phyloP scores from a whole-genome alignment of 2,329 filamentous ascomycete species.

The Sporothrix pseudoabietina region DNA sequence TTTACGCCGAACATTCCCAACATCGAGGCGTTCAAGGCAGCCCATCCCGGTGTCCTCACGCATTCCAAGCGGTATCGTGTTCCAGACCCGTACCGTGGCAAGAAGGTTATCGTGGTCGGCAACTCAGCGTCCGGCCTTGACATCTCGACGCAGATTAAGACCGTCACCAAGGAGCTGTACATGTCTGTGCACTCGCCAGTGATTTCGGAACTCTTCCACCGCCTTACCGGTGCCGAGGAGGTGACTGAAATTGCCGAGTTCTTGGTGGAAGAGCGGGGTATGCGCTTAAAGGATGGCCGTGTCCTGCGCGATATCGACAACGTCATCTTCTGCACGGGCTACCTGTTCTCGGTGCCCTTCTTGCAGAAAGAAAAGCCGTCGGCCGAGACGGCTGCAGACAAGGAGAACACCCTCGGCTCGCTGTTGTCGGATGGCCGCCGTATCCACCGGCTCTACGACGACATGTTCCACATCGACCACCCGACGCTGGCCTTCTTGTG shows the following conservation, averaged over 20 bases:
- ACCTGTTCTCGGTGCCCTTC: conserved; percentile 83
- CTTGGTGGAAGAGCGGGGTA: conserved; percentile 55
- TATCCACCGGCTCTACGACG: conserved; percentile 73
- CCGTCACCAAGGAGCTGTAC: conserved; percentile 64
- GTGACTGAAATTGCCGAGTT: conserved; percentile 62
- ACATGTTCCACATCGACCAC: conserved; percentile 73
- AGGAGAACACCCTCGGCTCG: conserved; percentile 40
- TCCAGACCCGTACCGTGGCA: conserved; percentile 62
- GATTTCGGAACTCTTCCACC: conserved; percentile 48
- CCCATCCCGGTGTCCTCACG: conserved; percentile 62
- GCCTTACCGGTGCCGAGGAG: conserved; percentile 51
- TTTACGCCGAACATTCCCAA: conserved; percentile 65
- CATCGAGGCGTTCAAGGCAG: conserved; percentile 60
- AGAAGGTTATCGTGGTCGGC: conserved; percentile 81
- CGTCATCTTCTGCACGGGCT: conserved; percentile 86
- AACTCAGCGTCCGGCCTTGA: conserved; percentile 84
- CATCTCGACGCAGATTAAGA: conserved; percentile 74
- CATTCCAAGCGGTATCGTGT: conserved; percentile 82
- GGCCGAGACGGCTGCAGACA: background rate
- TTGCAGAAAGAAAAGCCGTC: conserved; percentile 41
- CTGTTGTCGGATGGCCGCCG: conserved; percentile 69
- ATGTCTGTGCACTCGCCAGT: conserved; percentile 61
- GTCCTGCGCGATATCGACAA: conserved; percentile 70
- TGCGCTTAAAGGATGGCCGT: conserved; percentile 66
- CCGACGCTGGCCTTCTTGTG: conserved; percentile 78